Percentiles rank a stretch among this genome's conserved stretches.
phyloP scores from a whole-genome alignment of 495 filamentous ascomycete genomes.

The Penicillium argentinense region DNA sequence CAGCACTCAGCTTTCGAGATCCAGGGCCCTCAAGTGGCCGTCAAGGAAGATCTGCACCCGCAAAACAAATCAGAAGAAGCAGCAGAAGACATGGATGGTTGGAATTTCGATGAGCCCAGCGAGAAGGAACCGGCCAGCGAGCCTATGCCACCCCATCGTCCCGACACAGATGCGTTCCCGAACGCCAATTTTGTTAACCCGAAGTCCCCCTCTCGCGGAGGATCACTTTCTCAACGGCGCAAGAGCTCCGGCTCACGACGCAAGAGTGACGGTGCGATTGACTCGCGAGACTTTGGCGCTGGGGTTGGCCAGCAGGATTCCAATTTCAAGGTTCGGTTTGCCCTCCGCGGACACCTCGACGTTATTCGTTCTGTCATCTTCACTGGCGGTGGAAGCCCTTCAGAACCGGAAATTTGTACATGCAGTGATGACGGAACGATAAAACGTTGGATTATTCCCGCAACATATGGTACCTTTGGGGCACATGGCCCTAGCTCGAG shows the following conservation, averaged over 20 bases:
- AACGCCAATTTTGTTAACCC: slow-evolving; percentile 71
- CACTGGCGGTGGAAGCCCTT: slow-evolving; percentile 89
- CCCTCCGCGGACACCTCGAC: slow-evolving; percentile 87
- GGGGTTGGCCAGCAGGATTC: slow-evolving; percentile 44
- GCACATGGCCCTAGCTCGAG: slow-evolving; percentile 48
- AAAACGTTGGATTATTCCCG: slow-evolving; percentile 94
- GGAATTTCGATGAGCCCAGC: slow-evolving; percentile 83
- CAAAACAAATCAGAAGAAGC: slow-evolving; percentile 37
- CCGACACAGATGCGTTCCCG: slow-evolving; percentile 83
- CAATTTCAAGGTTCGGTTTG: slow-evolving; percentile 90
- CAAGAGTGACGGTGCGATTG: slow-evolving; percentile 53
- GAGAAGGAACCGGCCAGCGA: slow-evolving; percentile 45
- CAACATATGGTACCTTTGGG: slow-evolving; percentile 63
- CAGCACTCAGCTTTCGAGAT: slow-evolving; percentile 57
- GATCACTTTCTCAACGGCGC: slow-evolving; percentile 69
- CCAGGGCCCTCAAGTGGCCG: slow-evolving; percentile 49
- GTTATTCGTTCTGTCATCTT: slow-evolving; percentile 92
- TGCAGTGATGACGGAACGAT: slow-evolving; percentile 93
- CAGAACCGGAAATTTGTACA: slow-evolving; percentile 95
- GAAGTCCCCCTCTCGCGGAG: slow-evolving; percentile 72
- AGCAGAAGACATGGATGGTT: slow-evolving; percentile 67
- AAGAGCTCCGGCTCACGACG: slow-evolving; percentile 77
- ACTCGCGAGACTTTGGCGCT: slow-evolving; percentile 42
- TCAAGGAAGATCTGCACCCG: slow-evolving; percentile 33
- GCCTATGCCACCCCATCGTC: slow-evolving; percentile 58